phyloP scores from a whole-genome alignment of 1,284 basidiomycete genomes.

The Ceratobasidium sp. region DNA sequence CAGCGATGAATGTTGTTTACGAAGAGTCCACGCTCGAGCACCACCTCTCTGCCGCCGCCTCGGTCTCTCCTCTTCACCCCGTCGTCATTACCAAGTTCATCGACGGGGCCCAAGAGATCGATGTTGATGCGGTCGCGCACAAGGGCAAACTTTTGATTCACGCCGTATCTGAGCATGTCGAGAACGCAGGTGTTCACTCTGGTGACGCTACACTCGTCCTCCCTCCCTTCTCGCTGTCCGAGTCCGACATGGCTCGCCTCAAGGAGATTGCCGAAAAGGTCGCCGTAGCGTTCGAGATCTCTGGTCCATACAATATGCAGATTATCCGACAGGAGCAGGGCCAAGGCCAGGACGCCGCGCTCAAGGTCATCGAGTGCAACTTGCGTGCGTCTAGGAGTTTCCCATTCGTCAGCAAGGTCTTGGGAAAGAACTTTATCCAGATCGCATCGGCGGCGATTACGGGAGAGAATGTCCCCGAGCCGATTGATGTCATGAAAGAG shows the following conservation, averaged over 20 bases:
- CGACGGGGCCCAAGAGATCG: slow-evolving; percentile 96
- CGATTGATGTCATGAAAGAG: slow-evolving; percentile 92
- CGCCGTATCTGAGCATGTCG: slow-evolving; percentile 97
- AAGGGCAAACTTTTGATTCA: slow-evolving; percentile 94
- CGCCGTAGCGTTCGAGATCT: slow-evolving; percentile 92
- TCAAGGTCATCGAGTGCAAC: slow-evolving; percentile 99
- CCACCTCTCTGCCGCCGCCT: slow-evolving; percentile 92
- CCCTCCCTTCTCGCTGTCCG: slow-evolving; percentile 87
- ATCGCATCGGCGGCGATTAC: slow-evolving; percentile 93
- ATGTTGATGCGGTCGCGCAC: slow-evolving; percentile 96
- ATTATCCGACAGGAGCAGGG: slow-evolving; percentile 77
- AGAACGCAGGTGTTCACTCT: slow-evolving; percentile 98
- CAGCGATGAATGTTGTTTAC: slow-evolving; percentile 99
- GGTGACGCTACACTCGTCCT: slow-evolving; percentile 98
- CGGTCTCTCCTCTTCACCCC: slow-evolving; percentile 95
- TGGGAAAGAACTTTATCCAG: slow-evolving; percentile 97
- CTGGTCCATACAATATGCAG: slow-evolving; percentile 99
- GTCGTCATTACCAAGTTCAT: slow-evolving; percentile 99
- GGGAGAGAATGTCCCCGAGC: slow-evolving; percentile 86
- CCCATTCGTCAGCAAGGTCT: slow-evolving; percentile 99
- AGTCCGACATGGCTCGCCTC: slow-evolving; percentile 81
- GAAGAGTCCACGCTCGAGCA: slow-evolving; percentile 89
- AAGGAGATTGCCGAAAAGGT: slow-evolving; percentile 96
- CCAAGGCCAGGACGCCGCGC: slow-evolving; percentile 63
- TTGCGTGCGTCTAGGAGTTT: slow-evolving; percentile 96